A percentile compares a stretch with the other conserved stretches of the same genome.
Evolutionary conservation across 2,329 filamentous ascomycete genomes (phyloP).

Genomic region (Gliomastix tumulicola): DNA sequence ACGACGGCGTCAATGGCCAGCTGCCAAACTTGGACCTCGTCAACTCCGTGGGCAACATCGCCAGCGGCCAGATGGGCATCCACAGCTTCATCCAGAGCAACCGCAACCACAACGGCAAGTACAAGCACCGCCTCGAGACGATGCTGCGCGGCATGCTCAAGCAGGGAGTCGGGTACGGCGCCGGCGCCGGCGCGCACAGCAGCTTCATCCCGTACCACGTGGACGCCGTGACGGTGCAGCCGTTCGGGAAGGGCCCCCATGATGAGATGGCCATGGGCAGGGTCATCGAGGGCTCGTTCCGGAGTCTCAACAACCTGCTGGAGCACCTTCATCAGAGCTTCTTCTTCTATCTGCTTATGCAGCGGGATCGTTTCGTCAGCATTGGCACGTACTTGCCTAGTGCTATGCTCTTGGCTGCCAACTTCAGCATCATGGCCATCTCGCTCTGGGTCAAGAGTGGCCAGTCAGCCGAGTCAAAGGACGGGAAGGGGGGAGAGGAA

Average conservation of each 20-base stretch:
- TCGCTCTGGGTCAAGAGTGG: conserved; percentile 91
- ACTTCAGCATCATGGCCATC: conserved; percentile 93
- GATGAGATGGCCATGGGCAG: conserved; percentile 95
- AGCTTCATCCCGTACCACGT: conserved; percentile 97
- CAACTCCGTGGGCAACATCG: conserved; percentile 86
- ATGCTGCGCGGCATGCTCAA: conserved; percentile 91
- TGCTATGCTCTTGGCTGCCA: conserved; percentile 93
- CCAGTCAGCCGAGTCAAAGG: conserved; percentile 19
- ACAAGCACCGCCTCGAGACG: conserved; percentile 74
- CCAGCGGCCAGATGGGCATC: conserved; percentile 87
- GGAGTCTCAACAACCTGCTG: conserved; percentile 91
- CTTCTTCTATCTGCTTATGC: conserved; percentile 96
- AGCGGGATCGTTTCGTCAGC: conserved; percentile 87
- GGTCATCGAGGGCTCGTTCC: conserved; percentile 81
- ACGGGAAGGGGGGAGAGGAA: conserved; percentile 6
- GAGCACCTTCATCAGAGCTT: conserved; percentile 98
- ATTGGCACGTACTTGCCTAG: conserved; percentile 96
- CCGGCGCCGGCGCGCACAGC: conserved; percentile 85
- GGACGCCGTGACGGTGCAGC: conserved; percentile 88
- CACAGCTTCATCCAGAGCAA: conserved; percentile 78
- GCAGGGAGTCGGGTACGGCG: conserved; percentile 66
- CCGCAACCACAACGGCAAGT: conserved; percentile 74
- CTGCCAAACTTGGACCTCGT: conserved; percentile 92
- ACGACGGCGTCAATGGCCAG: conserved; percentile 93
- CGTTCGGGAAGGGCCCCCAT: conserved; percentile 87